A percentile compares a stretch with the other conserved stretches of the same genome.
phyloP scores from a whole-genome alignment of 257 asterid species.

The Cruciata laevipes region DNA sequence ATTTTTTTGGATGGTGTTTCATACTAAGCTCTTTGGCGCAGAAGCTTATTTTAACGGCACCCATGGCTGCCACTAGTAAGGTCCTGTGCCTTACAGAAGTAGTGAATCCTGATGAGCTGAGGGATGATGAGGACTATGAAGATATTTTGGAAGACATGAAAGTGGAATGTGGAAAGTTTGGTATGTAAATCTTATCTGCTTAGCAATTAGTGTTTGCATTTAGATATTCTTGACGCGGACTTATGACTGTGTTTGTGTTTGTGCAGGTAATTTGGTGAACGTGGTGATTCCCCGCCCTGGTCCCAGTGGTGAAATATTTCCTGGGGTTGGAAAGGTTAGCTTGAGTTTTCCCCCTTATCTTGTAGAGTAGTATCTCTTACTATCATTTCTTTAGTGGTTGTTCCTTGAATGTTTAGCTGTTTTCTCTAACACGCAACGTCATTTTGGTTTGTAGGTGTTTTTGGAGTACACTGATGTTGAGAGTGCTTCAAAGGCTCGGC shows the following conservation, averaged over 20 bases:
- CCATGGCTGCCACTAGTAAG: conserved; percentile 59
- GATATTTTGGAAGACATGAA: conserved; percentile 90
- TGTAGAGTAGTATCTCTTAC: neutral
- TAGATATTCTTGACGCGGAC: too few relatives aligned
- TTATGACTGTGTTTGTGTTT: neutral
- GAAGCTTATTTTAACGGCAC: conserved; percentile 66
- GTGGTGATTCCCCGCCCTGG: conserved; percentile 79
- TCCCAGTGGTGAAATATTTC: conserved; percentile 53
- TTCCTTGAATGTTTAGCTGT: neutral
- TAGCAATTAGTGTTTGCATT: neutral
- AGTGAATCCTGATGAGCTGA: conserved; percentile 67
- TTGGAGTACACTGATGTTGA: conserved; percentile 56
- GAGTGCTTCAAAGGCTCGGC: conserved; percentile 71
- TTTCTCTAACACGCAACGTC: neutral
- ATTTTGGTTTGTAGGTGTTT: conserved; percentile 41
- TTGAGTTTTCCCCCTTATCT: neutral
- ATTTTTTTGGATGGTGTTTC: neutral
- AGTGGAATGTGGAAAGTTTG: conserved; percentile 73
- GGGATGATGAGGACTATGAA: conserved; percentile 68
- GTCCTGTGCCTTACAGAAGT: conserved; percentile 76
- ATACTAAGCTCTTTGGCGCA: conserved; percentile 28
- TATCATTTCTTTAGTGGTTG: neutral
- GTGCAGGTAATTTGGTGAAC: conserved; percentile 72
- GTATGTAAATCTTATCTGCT: conserved; percentile 13
- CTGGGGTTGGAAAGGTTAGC: conserved; percentile 95